A percentile compares a stretch with the other conserved stretches of the same genome.
phyloP scores from a whole-genome alignment of 495 filamentous ascomycete genomes.

The Podospora fimiseda region DNA sequence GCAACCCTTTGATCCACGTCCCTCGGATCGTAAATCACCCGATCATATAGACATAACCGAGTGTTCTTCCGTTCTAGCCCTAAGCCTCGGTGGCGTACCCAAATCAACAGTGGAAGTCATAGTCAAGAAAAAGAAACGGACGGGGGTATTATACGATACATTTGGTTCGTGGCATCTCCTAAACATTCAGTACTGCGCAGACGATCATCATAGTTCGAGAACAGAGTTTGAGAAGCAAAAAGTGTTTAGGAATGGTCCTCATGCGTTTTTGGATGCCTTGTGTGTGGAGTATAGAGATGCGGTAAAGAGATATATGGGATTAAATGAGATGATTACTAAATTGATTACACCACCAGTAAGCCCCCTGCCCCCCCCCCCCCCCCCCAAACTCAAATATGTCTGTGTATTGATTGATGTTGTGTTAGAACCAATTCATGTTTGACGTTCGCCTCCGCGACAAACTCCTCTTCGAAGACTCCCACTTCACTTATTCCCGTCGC shows the following conservation, averaged over 20 bases:
- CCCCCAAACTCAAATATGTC: too few relatives aligned
- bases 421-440: conserved; percentile 49
- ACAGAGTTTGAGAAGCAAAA: conserved; percentile 38
- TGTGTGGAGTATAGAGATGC: conserved; percentile 48
- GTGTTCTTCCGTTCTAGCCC: conserved; percentile 44
- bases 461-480: conserved; percentile 50
- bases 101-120: conserved; percentile 29
- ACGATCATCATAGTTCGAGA: conserved; percentile 43
- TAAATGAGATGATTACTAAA: conserved; percentile 41
- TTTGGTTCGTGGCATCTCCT: conserved; percentile 49
- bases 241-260: conserved; percentile 46
- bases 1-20: conserved; percentile 35
- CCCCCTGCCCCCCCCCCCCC: too few relatives aligned
- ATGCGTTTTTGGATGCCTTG: conserved; percentile 47
- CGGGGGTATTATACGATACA: conserved; percentile 40
- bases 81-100: conserved; percentile 38
- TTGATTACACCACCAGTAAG: conserved; percentile 44
- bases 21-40: conserved; percentile 30
- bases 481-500: conserved; percentile 48
- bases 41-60: conserved; percentile 46
- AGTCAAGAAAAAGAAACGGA: conserved; percentile 23
- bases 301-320: conserved; percentile 40
- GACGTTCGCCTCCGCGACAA: conserved; percentile 40
- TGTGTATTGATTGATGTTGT: background rate
- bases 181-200: conserved; percentile 47